Conservation (phyloP, 2,329 filamentous ascomycete genomes). For the Aspergillus sp. region DNA sequence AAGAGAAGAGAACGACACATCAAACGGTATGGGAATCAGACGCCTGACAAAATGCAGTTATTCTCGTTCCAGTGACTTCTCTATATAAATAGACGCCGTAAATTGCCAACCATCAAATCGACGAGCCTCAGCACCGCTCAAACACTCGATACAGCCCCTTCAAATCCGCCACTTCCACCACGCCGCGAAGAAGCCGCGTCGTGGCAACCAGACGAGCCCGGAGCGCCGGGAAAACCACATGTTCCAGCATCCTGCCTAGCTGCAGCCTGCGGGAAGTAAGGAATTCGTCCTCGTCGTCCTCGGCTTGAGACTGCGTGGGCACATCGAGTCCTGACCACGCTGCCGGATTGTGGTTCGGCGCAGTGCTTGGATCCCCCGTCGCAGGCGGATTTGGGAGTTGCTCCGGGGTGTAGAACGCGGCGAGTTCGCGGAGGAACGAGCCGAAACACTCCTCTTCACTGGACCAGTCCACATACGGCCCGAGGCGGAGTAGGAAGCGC, state of each 20-base stretch:
- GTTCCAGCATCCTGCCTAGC: conserved; percentile 67
- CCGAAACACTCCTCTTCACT: conserved; percentile 80
- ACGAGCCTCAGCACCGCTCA: conserved; percentile 84
- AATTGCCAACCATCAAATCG: too few species aligned
- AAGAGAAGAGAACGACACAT: too few species aligned
- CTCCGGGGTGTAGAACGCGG: conserved; percentile 84
- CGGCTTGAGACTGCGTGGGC: background rate
- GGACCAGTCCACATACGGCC: conserved; percentile 79
- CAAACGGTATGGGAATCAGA: too few species aligned
- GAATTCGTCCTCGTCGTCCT: conserved; percentile 24
- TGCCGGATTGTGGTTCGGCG: too few species aligned
- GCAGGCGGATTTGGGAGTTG: conserved; percentile 50
- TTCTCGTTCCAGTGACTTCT: too few species aligned
- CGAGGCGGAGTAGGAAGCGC: conserved; percentile 74
- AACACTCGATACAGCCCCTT: conserved; percentile 93
- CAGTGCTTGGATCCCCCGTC: too few species aligned
- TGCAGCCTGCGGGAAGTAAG: conserved; percentile 51
- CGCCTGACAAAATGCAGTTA: too few species aligned
- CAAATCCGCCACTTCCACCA: conserved; percentile 81
- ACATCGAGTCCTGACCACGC: background rate
- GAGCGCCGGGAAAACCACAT: conserved; percentile 83
- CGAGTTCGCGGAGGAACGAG: conserved; percentile 74
- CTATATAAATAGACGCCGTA: too few species aligned
- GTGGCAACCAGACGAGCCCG: conserved; percentile 76
- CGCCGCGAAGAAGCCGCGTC: conserved; percentile 61